These are phyloP conservation scores for Anthracocystis setariae DNA, from an alignment of 1,284 basidiomycete species.

Conservation along the genomic window DNA sequence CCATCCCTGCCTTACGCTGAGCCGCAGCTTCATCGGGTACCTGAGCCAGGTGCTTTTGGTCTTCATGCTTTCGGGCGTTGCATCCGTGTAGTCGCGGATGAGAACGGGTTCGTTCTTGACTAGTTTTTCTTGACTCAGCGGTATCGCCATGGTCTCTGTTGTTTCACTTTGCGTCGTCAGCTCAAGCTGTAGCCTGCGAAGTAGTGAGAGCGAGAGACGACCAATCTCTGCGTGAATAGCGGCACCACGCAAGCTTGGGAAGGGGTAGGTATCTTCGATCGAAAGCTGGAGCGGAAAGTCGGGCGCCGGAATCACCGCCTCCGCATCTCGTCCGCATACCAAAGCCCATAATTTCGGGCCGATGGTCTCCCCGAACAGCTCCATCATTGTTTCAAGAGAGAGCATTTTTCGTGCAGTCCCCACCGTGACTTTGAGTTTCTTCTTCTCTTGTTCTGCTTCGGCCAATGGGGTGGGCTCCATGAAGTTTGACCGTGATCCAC, in stretches of 20 bases:
- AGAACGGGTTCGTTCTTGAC: conserved; percentile 25
- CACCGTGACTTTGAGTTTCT: conserved; percentile 28
- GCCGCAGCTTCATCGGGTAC: conserved; percentile 53
- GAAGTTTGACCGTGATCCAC: conserved; percentile 14
- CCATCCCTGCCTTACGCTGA: conserved; percentile 52
- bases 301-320: conserved; percentile 63
- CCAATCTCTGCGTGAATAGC: conserved; percentile 41
- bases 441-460: conserved; percentile 26
- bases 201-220: conserved; percentile 39
- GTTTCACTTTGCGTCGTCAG: conserved; percentile 26
- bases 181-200: conserved; percentile 58
- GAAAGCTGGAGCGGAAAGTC: conserved; percentile 66
- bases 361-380: conserved; percentile 54
- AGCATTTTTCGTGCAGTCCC: conserved; percentile 41
- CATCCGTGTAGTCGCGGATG: conserved; percentile 35
- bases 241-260: conserved; percentile 35
- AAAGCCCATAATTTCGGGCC: conserved; percentile 61
- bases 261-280: conserved; percentile 67
- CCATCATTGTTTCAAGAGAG: conserved; percentile 28
- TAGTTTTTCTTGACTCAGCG: conserved; percentile 27
- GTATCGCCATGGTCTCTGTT: background rate
- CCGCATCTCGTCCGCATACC: conserved; percentile 61
- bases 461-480: conserved; percentile 22
- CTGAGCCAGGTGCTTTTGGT: conserved; percentile 40
- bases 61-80: background rate